Percentiles rank a stretch among this genome's conserved stretches.
Evolutionary conservation across 2,329 filamentous ascomycete genomes (phyloP).

Genomic region (Immersiporthe knoxdaviesiana): DNA sequence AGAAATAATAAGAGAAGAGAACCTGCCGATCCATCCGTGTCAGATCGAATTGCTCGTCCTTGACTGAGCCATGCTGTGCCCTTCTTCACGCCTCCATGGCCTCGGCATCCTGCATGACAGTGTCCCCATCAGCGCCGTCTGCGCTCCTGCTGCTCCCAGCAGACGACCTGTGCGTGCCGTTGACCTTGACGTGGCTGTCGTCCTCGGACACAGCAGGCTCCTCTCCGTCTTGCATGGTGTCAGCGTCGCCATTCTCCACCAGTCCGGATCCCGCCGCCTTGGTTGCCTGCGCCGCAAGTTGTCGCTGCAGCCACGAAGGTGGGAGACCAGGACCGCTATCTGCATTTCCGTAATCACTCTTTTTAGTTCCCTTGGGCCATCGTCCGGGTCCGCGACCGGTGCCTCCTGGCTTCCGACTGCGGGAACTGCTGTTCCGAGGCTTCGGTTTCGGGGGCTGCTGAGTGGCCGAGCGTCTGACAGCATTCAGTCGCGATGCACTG

Average conservation of each 20-base stretch:
- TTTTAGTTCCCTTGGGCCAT: conserved; percentile 71
- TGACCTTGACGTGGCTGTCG: conserved; percentile 25
- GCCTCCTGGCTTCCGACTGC: conserved; percentile 61
- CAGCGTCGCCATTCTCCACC: conserved; percentile 39
- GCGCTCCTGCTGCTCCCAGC: conserved; percentile 33
- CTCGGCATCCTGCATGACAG: conserved; percentile 33
- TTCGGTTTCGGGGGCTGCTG: conserved; percentile 34
- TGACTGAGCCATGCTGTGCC: neutral
- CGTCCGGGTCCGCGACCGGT: conserved; percentile 67
- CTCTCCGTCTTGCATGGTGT: conserved; percentile 42
- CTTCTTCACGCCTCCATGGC: conserved; percentile 22
- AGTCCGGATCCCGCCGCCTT: conserved; percentile 35
- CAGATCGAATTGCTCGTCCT: neutral
- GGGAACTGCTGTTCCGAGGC: conserved; percentile 46
- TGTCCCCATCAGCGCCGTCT: conserved; percentile 31
- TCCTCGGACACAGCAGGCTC: conserved; percentile 32
- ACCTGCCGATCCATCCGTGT: neutral
- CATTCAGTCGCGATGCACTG: conserved; percentile 43
- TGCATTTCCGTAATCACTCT: conserved; percentile 69
- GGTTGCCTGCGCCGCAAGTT: conserved; percentile 30
- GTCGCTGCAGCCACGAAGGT: conserved; percentile 54
- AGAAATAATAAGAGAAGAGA: conserved; percentile 12
- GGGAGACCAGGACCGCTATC: conserved; percentile 67
- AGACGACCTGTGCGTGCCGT: conserved; percentile 33
- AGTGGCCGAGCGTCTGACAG: conserved; percentile 38